Base-by-base conservation (phyloP, 1,284 basidiomycete species). In the Moesziomyces globuligerus region DNA sequence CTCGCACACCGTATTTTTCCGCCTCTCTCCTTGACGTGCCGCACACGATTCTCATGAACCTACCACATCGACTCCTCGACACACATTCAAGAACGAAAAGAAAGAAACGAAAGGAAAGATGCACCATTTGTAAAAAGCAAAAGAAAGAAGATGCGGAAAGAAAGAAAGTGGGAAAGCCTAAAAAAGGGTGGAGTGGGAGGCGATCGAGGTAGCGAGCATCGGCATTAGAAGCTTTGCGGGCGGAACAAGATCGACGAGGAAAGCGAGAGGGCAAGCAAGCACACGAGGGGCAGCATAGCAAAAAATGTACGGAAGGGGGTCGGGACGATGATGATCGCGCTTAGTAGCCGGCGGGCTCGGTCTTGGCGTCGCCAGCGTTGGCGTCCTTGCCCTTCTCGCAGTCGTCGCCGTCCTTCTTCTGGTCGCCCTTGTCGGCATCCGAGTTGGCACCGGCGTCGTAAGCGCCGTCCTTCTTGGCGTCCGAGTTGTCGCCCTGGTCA, bases 61-160 rank as follows among this genome's bases (percentile, higher is more conserved):
- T n/a, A n/a, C n/a, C n/a, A n/a, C n/a, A n/a, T n/a, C n/a, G n/a
- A n/a, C n/a, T n/a, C n/a, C n/a, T n/a, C n/a, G n/a, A n/a, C n/a
- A n/a, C n/a, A 39, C 7, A 21, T 18, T 48, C 23, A 28, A 15
- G 17, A 4, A 4, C 18, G n/a, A 25, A 42, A n/a, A 23, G n/a
- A 52, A 34, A 28, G 26, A 28, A 28, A 17, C 13, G 49, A 52
- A 26, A 50, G 42, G 24, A 39, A 50, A 46, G 49, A 56, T 37
- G 53, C 49, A 34, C 0, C 26, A 53, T 53, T 65, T 57, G 48
- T 9, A n/a, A 7, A 38, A 20, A 38, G 21, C 26, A 28, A 25
- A 28, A 25, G 17, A 25, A 23, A 37, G 11, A 62, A 11, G 21
- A 24, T 20, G 26, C 23, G 10, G 21, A 38, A 34, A 41, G n/a